Conservation (phyloP, 306 rosid genomes). For the Hippophae gyantsensis region DNA sequence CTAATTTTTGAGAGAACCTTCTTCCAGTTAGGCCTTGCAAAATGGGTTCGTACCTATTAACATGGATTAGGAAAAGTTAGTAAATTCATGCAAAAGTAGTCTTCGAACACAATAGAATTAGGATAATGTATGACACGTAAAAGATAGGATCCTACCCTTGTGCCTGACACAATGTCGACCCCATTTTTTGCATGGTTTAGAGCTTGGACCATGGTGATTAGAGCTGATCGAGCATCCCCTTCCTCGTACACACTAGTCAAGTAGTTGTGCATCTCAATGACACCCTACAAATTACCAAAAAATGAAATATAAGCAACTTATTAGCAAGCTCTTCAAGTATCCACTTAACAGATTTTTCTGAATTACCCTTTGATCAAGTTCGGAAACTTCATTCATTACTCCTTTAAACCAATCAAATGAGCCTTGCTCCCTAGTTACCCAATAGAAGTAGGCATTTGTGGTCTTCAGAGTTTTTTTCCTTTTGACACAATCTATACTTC, state of each 20-base stretch:
- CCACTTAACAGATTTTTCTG: neutral
- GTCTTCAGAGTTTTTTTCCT: slow-evolving; percentile 68
- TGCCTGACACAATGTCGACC: slow-evolving; percentile 94
- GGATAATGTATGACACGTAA: neutral
- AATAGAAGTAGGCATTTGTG: slow-evolving; percentile 89
- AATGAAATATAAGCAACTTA: neutral
- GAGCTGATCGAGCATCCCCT: slow-evolving; percentile 98
- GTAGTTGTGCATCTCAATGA: slow-evolving; percentile 99
- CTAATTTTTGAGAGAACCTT: slow-evolving; percentile 82
- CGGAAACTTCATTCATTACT: slow-evolving; percentile 97
- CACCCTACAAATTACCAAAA: slow-evolving; percentile 48
- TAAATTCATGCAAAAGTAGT: neutral
- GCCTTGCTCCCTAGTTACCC: slow-evolving; percentile 99
- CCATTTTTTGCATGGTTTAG: slow-evolving; percentile 99
- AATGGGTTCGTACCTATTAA: slow-evolving; percentile 86
- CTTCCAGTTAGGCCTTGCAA: slow-evolving; percentile 99
- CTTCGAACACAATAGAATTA: neutral
- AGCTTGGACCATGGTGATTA: slow-evolving; percentile 99
- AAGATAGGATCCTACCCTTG: slow-evolving; percentile 51
- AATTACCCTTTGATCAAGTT: slow-evolving; percentile 85
- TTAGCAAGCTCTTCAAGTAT: slow-evolving; percentile 2
- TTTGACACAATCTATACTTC: slow-evolving; percentile 44
- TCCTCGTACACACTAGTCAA: slow-evolving; percentile 97
- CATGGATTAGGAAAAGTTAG: neutral
- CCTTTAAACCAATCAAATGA: slow-evolving; percentile 99